Conservation (phyloP, 1,284 basidiomycete genomes). For the Leccinum holopus region DNA sequence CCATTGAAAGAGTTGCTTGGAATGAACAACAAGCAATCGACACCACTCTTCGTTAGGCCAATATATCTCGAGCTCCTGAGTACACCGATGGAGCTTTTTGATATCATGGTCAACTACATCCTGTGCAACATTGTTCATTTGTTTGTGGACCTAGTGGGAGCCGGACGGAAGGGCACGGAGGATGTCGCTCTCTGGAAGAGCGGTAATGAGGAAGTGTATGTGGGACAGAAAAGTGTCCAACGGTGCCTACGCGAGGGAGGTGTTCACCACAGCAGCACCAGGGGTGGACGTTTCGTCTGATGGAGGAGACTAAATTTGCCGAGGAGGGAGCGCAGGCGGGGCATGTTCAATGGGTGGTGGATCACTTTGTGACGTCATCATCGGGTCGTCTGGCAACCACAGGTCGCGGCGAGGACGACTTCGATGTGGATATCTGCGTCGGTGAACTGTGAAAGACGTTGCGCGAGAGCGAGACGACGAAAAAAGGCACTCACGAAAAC, state of each 20-base stretch:
- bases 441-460: slow-evolving; percentile 13
- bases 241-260: slow-evolving; percentile 11
- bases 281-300: slow-evolving; percentile 6
- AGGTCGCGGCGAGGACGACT: slow-evolving; percentile 18
- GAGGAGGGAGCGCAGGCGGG: slow-evolving; percentile 20
- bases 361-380: slow-evolving; percentile 25
- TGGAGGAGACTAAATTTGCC: slow-evolving; percentile 11
- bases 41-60: too few species aligned
- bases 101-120: too few species aligned
- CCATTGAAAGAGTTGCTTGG: too few species aligned
- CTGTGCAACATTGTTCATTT: too few species aligned
- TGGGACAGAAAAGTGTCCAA: not conserved
- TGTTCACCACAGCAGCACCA: not conserved
- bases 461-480: not conserved
- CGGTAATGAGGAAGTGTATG: too few species aligned
- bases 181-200: too few species aligned
- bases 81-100: too few species aligned
- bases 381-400: slow-evolving; percentile 19
- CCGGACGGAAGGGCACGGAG: too few species aligned
- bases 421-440: not conserved
- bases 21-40: too few species aligned
- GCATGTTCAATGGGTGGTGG: slow-evolving; percentile 9
- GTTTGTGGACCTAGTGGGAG: too few species aligned
- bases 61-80: too few species aligned
- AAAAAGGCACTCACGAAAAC: slow-evolving; percentile 49